Evolutionary conservation across 139 green algal species (phyloP), one percentile per base, ranked within the genome.

Genomic region (Auxenochlorella protothecoides): DNA sequence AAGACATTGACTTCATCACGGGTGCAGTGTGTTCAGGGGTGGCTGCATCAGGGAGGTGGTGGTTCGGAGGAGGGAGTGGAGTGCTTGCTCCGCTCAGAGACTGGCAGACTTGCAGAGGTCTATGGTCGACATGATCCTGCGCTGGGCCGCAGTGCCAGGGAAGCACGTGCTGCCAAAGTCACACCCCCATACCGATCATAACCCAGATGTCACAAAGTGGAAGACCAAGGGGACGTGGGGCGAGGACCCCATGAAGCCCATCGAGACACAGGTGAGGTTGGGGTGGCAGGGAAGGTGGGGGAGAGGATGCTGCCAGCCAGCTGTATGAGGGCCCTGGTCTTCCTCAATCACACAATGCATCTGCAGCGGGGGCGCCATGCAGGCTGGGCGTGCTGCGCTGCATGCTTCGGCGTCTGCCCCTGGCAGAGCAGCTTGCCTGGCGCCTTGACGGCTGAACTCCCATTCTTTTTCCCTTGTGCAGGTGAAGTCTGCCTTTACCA

Each of bases 201-300:
- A 44, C 15, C 52, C 89, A 73, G 91, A 95, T 69, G 83, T 96
- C 6, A 95, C 89, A 53, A 90, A 92, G 68, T 96, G 91, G 81
- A 96, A 96, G 82, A 92, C 75, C 59, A 84, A 90, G 70, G 72
- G 27, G 4, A 6, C 61, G 6, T 95, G 91, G 89, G 80, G 71
- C 4, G 82, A 87, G 60, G 90, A 96, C 77, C 83, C 85, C n/a
- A 80, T 87, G 60, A 88, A 91, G 81, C 73, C 71, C 3, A 73
- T 96, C 56, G 76, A 80, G 4, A 81, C 84, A n/a, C 85, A 72
- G 63, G 74, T 82, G 72, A 91, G 69, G 4, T 72, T 44, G 4
- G 10, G 4, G 4, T 15, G 68, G 5, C 13, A 15, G 54, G 27
- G 7, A 44, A 44, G 27, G 27, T 44, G 27, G 27, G 27, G 27